phyloP scores from a whole-genome alignment of 495 filamentous ascomycete genomes.

The Trichoderma reesei region DNA sequence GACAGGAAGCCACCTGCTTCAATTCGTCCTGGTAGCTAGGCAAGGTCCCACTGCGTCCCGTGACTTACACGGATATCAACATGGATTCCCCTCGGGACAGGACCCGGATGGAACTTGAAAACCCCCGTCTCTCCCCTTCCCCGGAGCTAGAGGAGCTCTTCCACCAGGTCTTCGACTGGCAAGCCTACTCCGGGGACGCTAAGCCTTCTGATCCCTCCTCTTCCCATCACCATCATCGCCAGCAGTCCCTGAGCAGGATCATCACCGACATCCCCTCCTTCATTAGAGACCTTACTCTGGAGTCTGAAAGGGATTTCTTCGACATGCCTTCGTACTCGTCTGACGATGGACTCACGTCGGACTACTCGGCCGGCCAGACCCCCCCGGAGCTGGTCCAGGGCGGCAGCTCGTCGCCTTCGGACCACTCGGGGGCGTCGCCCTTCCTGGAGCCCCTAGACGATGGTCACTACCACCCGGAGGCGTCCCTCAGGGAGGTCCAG shows the following conservation, averaged over 20 bases:
- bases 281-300: background rate
- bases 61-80: slow-evolving; percentile 12
- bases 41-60: slow-evolving; percentile 12
- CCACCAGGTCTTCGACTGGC: slow-evolving; percentile 10
- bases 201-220: background rate
- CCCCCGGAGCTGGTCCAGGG: slow-evolving; percentile 11
- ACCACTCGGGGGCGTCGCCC: slow-evolving; percentile 1
- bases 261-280: slow-evolving; percentile 10
- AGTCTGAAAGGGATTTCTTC: slow-evolving; percentile 1
- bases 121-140: slow-evolving; percentile 11
- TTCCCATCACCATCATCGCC: background rate
- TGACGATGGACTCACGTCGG: slow-evolving; percentile 6
- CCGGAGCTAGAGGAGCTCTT: slow-evolving; percentile 10
- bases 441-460: slow-evolving; percentile 6
- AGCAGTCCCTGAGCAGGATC: slow-evolving; percentile 7
- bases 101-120: slow-evolving; percentile 9
- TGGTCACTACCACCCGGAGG: slow-evolving; percentile 4
- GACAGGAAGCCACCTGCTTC: slow-evolving; percentile 11
- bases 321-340: slow-evolving; percentile 4
- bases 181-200: slow-evolving; percentile 9
- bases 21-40: slow-evolving; percentile 9
- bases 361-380: slow-evolving; percentile 5
- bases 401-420: slow-evolving; percentile 10
- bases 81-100: slow-evolving; percentile 9
- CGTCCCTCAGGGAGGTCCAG: background rate